These are phyloP conservation scores for Litsea cubeba DNA, from an alignment of 164 flowering plant species.

Conservation along the genomic window DNA sequence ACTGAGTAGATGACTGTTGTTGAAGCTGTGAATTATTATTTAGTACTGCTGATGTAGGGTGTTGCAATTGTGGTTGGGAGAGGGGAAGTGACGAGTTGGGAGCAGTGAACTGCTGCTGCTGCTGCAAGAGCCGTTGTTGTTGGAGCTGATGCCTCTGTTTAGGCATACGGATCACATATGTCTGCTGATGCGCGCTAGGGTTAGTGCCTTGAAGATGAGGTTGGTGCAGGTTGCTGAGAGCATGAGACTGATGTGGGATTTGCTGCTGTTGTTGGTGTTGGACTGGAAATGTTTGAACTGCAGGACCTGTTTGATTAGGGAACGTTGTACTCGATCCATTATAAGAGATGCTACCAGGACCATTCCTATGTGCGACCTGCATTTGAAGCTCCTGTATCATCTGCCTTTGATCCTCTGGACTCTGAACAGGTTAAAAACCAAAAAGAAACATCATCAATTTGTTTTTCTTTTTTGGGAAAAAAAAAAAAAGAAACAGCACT, in stretches of 20 bases:
- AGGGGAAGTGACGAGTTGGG: conserved; percentile 50
- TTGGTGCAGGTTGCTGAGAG: conserved; percentile 47
- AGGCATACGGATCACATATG: conserved; percentile 54
- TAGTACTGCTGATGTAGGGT: conserved; percentile 55
- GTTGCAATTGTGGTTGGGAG: conserved; percentile 47
- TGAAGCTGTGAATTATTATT: conserved; percentile 52
- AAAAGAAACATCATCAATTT: conserved; percentile 6
- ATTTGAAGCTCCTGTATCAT: conserved; percentile 69
- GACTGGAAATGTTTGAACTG: conserved; percentile 53
- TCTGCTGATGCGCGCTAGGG: conserved; percentile 56
- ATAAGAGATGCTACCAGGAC: conserved; percentile 48
- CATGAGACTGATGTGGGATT: conserved; percentile 55
- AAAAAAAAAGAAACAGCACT: not conserved
- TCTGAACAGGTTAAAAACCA: conserved; percentile 47
- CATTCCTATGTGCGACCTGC: conserved; percentile 63
- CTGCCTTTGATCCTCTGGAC: conserved; percentile 70
- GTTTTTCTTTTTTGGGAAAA: not conserved
- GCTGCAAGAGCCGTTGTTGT: conserved; percentile 37
- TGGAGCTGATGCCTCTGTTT: conserved; percentile 62
- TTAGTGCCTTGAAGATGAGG: conserved; percentile 56
- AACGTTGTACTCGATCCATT: conserved; percentile 55
- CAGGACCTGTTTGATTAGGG: conserved; percentile 56
- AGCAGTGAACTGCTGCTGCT: conserved; percentile 43
- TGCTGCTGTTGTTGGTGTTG: conserved; percentile 64
- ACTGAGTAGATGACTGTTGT: conserved; percentile 46